These are phyloP conservation scores for Volvox carteri DNA, from an alignment of 163 green algal species.

Conservation along the genomic window DNA sequence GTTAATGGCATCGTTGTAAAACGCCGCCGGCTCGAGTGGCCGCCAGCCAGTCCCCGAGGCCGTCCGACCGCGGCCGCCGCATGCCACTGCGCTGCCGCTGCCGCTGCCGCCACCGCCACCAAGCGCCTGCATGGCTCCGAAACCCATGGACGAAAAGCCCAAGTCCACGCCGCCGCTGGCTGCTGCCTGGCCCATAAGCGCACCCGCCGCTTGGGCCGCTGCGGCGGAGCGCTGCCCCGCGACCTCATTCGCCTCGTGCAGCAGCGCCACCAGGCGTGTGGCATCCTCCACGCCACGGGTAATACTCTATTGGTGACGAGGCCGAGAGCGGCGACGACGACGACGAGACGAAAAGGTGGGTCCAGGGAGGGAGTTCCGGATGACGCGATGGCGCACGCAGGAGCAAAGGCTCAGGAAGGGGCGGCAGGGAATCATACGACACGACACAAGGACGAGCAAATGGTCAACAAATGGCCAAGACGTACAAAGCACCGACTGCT, in stretches of 20 bases:
- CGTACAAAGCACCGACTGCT: too few species aligned
- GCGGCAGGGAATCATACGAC: too few species aligned
- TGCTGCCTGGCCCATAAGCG: not conserved
- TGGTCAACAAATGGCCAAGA: too few species aligned
- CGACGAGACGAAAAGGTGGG: not conserved
- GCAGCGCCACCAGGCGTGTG: conserved; percentile 62
- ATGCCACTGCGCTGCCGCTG: not conserved
- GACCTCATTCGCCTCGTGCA: conserved; percentile 65
- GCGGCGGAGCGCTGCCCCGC: not conserved
- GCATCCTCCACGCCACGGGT: conserved; percentile 62
- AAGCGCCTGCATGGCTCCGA: conserved; percentile 20
- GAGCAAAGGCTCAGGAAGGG: too few species aligned
- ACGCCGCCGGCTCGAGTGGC: conserved; percentile 65
- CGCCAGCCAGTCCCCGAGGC: not conserved
- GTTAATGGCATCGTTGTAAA: conserved; percentile 89
- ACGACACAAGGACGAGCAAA: too few species aligned
- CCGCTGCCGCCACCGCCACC: not conserved
- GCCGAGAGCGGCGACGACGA: not conserved
- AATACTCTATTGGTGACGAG: conserved; percentile 36
- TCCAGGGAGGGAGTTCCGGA: too few species aligned
- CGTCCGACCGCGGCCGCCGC: not conserved
- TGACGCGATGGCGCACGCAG: too few species aligned
- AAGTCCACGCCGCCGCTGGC: not conserved
- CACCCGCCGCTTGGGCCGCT: conserved; percentile 6
- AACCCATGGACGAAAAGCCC: not conserved